Conservation (phyloP, 2,329 filamentous ascomycete genomes). For the Herpotrichia juniperi region DNA sequence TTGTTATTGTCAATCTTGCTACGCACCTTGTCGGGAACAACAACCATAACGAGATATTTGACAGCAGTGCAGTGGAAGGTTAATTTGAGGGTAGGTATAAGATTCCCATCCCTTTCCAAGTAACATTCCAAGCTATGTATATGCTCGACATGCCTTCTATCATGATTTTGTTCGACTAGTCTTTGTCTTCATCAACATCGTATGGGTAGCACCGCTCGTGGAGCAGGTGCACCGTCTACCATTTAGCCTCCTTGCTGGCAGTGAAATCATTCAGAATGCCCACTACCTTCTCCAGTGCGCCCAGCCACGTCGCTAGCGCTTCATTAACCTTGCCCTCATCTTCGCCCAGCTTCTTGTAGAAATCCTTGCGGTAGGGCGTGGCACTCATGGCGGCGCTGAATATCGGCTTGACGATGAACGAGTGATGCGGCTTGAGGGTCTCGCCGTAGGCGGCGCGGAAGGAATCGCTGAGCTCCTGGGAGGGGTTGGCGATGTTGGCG, state of each 20-base stretch:
- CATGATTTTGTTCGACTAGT: too few relatives aligned
- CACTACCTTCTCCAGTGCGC: conserved; percentile 78
- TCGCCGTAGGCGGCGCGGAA: conserved; percentile 85
- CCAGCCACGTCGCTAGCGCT: conserved; percentile 74
- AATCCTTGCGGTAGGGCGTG: conserved; percentile 90
- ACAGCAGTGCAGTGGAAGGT: too few relatives aligned
- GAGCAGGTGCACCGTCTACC: conserved; percentile 6
- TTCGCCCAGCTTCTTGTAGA: conserved; percentile 84
- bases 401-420: conserved; percentile 85
- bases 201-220: too few relatives aligned
- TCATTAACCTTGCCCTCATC: conserved; percentile 66
- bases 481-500: conserved; percentile 71
- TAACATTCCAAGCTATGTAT: not conserved
- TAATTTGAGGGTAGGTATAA: not conserved
- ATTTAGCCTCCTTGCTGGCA: conserved; percentile 10
- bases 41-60: too few relatives aligned
- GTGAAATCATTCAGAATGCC: conserved; percentile 71
- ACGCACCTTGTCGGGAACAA: too few relatives aligned
- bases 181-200: too few relatives aligned
- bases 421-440: conserved; percentile 92
- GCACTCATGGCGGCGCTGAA: conserved; percentile 94
- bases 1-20: too few relatives aligned
- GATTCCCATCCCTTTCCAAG: not conserved
- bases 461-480: conserved; percentile 80
- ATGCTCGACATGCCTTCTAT: not conserved